Evolutionary conservation across 108 stramenopile genomes (phyloP).

Genomic region (Aurantiochytrium sp.): DNA sequence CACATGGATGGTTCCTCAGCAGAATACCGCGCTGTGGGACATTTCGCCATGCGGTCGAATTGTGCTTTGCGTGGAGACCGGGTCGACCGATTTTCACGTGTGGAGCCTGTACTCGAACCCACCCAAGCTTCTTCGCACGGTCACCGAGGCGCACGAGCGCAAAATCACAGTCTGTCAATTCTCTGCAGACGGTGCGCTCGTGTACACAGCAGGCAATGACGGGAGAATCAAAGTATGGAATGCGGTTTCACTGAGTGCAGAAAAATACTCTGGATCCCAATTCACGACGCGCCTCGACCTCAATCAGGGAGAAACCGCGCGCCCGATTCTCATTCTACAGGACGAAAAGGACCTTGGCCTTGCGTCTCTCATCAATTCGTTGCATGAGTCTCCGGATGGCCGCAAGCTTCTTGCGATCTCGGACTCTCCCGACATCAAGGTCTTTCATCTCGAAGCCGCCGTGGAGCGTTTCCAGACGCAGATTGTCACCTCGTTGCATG

Average conservation of each 20-base stretch:
- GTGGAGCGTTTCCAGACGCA: background rate
- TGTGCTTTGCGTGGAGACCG: background rate
- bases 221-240: background rate
- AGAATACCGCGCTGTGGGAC: background rate
- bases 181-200: background rate
- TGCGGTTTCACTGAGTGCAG: background rate
- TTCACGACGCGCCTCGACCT: background rate
- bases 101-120: slow-evolving; percentile 14
- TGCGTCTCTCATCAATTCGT: background rate
- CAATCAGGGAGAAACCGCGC: background rate
- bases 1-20: background rate
- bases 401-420: background rate
- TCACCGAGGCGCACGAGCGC: background rate
- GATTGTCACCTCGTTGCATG: background rate
- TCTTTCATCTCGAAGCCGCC: background rate
- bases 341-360: background rate
- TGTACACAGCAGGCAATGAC: background rate
- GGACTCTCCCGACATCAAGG: slow-evolving; percentile 6
- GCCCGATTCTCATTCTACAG: background rate
- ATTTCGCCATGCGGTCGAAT: background rate
- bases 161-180: background rate
- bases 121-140: background rate
- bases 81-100: background rate
- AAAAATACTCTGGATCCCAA: background rate
- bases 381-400: background rate